These are phyloP conservation scores for Westerdykella aurantiaca DNA, from an alignment of 2,329 filamentous ascomycete species.

Conservation along the genomic window DNA sequence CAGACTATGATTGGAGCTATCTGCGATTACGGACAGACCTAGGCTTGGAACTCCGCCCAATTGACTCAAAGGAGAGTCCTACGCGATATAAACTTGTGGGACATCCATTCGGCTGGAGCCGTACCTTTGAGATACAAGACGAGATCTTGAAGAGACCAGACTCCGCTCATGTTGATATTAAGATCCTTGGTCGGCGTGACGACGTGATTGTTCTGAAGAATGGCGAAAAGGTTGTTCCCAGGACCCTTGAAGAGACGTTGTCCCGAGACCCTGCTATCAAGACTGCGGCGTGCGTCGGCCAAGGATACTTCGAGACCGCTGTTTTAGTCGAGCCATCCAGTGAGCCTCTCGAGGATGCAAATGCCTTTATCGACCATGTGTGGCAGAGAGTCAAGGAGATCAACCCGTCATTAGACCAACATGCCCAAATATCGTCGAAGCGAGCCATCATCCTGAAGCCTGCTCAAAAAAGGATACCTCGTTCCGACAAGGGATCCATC, in stretches of 20 bases:
- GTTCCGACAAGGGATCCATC: slow-evolving; percentile 10
- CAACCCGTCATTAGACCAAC: slow-evolving; percentile 8
- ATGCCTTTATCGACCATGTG: slow-evolving; percentile 4
- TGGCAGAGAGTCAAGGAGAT: slow-evolving; percentile 6
- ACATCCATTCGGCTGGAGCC: slow-evolving; percentile 22
- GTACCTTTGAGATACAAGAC: slow-evolving; percentile 31
- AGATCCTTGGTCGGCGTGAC: slow-evolving; percentile 25
- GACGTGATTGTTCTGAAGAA: slow-evolving; percentile 30
- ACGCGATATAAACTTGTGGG: slow-evolving; percentile 17
- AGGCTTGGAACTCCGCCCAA: slow-evolving; percentile 15
- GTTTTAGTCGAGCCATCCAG: background rate
- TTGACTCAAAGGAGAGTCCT: background rate
- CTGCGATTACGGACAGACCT: slow-evolving; percentile 31
- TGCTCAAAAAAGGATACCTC: background rate
- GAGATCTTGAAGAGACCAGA: slow-evolving; percentile 24
- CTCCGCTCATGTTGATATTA: slow-evolving; percentile 14
- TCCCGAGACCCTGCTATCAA: slow-evolving; percentile 5
- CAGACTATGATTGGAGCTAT: slow-evolving; percentile 30
- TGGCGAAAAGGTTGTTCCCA: slow-evolving; percentile 20
- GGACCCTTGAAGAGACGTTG: slow-evolving; percentile 6
- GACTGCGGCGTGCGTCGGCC: slow-evolving; percentile 5
- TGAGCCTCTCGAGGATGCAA: background rate
- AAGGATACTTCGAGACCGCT: slow-evolving; percentile 8
- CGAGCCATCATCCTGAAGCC: slow-evolving; percentile 4
- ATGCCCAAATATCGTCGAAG: slow-evolving; percentile 6